Base-by-base conservation (phyloP, 176 grass and related monocot species). In the Bonia amplexicaulis region DNA sequence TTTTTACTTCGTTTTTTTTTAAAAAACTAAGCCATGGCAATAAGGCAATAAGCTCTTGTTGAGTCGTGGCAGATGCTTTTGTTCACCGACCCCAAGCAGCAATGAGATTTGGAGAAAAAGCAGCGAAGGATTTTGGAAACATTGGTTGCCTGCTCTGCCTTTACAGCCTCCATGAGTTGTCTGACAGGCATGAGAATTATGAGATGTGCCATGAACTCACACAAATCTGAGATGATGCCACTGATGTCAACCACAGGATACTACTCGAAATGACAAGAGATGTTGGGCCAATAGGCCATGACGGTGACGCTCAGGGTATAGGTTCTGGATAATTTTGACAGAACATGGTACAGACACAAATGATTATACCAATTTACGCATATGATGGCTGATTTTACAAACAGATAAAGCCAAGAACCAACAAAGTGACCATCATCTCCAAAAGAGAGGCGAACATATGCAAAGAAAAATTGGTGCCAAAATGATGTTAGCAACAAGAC, bases 401-500 rank as follows among this genome's bases (percentile, higher is more conserved):
- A 35, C 33, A 35, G 33, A 35, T 35, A 35, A 35, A 35, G 33
- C 33, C 33, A 35, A 35, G 33, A 35, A 35, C 33, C 33, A 35
- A 35, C 7, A 31, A 22, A 15, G 53, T 63, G 14, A 25, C 29
- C 37, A 29, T 25, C 44, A 40, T 63, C 27, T 64, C 41, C 27
- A 12, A 74, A 73, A 52, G 81, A 64, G 29, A 11, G 20, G 37
- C 3, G 7, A 49, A 62, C 41, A 62, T 73, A 72, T 46, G 52
- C 39, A 72, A 71, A 82, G 51, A 45, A 60, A 71, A 26, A 60
- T 12, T 46, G 53, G 25, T 27, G 31, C 20, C 52, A 23, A 37
- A 83, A 59, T 12, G 42, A 71, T 49, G 64, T 83, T 41, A 83
- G 63, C 22, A 81, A 29, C 49, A 71, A 60, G 52, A 27, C 37